These are phyloP conservation scores for Acanthamoeba healyi DNA, from an alignment of 208 protist genomes.

Conservation along the genomic window DNA sequence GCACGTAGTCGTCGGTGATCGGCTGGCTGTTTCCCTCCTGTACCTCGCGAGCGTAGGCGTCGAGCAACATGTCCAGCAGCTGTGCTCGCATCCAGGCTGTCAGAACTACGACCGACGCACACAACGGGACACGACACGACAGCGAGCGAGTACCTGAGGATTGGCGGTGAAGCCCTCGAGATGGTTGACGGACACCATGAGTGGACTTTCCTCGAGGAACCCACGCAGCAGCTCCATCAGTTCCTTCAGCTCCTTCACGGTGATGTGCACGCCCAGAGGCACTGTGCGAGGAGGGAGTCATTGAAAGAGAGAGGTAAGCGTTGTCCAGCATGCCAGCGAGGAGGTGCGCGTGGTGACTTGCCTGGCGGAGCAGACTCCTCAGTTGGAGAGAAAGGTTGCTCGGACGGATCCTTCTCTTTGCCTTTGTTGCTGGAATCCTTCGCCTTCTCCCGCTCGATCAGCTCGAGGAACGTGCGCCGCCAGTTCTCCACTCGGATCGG, in stretches of 20 bases:
- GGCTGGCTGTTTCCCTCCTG: conserved; percentile 1
- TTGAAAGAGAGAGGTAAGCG: neutral
- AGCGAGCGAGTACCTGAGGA: neutral
- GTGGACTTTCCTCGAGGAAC: conserved; percentile 46
- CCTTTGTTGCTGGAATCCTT: neutral
- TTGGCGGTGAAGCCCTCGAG: neutral
- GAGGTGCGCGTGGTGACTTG: neutral
- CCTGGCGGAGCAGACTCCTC: neutral
- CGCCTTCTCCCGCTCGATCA: neutral
- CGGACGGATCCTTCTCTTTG: neutral
- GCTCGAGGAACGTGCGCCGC: neutral
- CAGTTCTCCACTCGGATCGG: conserved; percentile 19
- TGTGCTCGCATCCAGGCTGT: neutral
- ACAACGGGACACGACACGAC: neutral
- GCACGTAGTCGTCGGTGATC: conserved; percentile 48
- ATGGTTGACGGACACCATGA: conserved; percentile 7
- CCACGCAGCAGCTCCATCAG: conserved; percentile 41
- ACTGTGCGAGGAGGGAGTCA: neutral
- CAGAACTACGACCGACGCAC: neutral
- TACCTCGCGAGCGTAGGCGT: conserved; percentile 1
- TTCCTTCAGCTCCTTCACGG: neutral
- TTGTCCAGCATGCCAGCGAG: too few relatives aligned
- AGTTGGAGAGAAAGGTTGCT: neutral
- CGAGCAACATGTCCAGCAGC: neutral
- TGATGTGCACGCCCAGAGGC: conserved; percentile 4